Evolutionary conservation across 2,329 filamentous ascomycete species (phyloP), one percentile per base, ranked within the genome.

Genomic region (Tothia fuscella): DNA sequence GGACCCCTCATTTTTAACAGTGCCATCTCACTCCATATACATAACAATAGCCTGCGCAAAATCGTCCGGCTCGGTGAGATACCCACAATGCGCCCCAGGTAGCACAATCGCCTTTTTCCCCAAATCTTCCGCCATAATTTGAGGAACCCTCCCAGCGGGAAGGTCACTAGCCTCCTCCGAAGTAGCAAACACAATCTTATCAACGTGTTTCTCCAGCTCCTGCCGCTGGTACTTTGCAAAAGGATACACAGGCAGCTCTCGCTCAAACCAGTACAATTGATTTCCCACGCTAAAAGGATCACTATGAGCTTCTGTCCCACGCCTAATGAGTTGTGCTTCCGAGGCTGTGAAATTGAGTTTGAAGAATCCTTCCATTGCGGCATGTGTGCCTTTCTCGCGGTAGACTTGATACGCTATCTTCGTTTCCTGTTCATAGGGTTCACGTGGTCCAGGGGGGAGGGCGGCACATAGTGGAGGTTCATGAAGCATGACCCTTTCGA

Each of bases 191-290:
- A 49, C 29, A 35, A 49, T 41, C 28, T 46, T 45, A 3, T 38
- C 34, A 21, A 41, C 44, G 3, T 32, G 6, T 16, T 31, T 26
- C 26, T n/a, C 37, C 28, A 49, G 36, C 6, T 32, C 29, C 1
- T 33, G 31, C 9, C 46, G n/a, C 14, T 40, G 34, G 5, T 46
- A 38, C 4, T 47, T 38, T 4, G 35, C 30, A 3, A 46, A 36
- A 22, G 47, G 47, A 31, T 50, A 50, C 12, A 35, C 38, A 7
- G 46, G 36, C 6, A 50, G 6, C 38, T 50, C 48, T 5, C 44
- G 38, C 41, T 50, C 48, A 32, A 50, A 48, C 48, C 48, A 50
- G 20, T 45, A 42, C 21, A 42, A 21, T 10, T 37, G 16, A 29
- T 50, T 48, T 3, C 43, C 43, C 1, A 17, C n/a, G 9, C 42